These are phyloP conservation scores for Neurospora crassa DNA, from an alignment of 2,329 filamentous ascomycete species.

Conservation along the genomic window DNA sequence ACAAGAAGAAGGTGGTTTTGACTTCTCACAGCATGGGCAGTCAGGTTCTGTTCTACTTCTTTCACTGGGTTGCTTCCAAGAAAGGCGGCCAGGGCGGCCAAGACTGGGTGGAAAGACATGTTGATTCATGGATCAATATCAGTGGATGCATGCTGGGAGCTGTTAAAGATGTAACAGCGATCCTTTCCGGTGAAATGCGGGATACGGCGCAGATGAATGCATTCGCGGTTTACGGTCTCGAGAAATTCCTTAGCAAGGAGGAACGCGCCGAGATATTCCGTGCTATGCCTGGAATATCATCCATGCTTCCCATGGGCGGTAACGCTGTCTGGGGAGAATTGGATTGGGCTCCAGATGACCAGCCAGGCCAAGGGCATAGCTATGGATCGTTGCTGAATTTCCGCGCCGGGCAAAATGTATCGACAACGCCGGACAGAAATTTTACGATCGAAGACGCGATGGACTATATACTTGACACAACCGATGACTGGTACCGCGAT, in stretches of 20 bases:
- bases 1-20: constrained; percentile 71
- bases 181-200: constrained; percentile 95
- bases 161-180: constrained; percentile 78
- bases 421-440: constrained; percentile 56
- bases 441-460: constrained; percentile 73
- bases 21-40: constrained; percentile 97
- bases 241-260: constrained; percentile 85
- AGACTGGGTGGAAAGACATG: constrained; percentile 79
- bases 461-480: constrained; percentile 65
- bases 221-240: constrained; percentile 91
- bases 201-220: constrained; percentile 94
- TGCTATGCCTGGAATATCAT: constrained; percentile 92
- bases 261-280: constrained; percentile 91
- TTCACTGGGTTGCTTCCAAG: constrained; percentile 67
- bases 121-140: constrained; percentile 97
- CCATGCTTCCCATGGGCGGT: constrained; percentile 92
- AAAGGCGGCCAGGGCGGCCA: constrained; percentile 72
- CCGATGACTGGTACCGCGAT: constrained; percentile 77
- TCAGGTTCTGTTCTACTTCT: constrained; percentile 80
- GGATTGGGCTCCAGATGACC: constrained; percentile 81
- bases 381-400: constrained; percentile 85
- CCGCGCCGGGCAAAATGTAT: constrained; percentile 50
- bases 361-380: constrained; percentile 58
- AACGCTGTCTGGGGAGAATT: constrained; percentile 90
- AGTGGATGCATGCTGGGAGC: constrained; percentile 96